Evolutionary conservation across 345 rosid species (phyloP).

Genomic region (Syzygium grande): DNA sequence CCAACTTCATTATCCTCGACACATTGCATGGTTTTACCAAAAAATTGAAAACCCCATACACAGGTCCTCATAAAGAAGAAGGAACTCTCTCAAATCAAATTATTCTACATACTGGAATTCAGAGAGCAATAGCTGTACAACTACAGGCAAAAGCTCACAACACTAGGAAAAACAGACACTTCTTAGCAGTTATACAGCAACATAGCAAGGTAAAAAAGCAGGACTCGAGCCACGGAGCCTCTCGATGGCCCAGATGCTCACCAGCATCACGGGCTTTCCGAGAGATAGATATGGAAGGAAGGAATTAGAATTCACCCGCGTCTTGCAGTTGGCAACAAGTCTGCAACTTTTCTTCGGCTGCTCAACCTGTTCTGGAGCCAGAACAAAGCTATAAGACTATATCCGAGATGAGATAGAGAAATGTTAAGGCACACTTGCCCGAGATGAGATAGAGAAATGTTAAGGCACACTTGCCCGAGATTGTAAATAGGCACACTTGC

Average conservation of each 20-base stretch:
- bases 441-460: too few species aligned
- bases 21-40: background rate
- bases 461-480: too few species aligned
- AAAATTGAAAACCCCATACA: background rate
- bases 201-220: background rate
- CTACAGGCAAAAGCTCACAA: background rate
- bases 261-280: background rate
- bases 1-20: background rate
- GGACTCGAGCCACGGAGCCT: background rate
- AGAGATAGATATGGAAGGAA: background rate
- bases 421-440: too few species aligned
- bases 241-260: background rate
- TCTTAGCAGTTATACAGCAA: background rate
- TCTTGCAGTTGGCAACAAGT: background rate
- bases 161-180: background rate
- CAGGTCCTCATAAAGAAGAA: background rate
- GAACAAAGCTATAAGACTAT: background rate
- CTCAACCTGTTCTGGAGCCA: background rate
- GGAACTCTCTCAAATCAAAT: background rate
- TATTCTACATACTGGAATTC: background rate
- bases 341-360: background rate
- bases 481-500: background rate
- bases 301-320: background rate
- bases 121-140: background rate
- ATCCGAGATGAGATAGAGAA: background rate